These are phyloP conservation scores for Colletotrichum tropicale DNA, from an alignment of 2,329 filamentous ascomycete genomes.

Conservation along the genomic window DNA sequence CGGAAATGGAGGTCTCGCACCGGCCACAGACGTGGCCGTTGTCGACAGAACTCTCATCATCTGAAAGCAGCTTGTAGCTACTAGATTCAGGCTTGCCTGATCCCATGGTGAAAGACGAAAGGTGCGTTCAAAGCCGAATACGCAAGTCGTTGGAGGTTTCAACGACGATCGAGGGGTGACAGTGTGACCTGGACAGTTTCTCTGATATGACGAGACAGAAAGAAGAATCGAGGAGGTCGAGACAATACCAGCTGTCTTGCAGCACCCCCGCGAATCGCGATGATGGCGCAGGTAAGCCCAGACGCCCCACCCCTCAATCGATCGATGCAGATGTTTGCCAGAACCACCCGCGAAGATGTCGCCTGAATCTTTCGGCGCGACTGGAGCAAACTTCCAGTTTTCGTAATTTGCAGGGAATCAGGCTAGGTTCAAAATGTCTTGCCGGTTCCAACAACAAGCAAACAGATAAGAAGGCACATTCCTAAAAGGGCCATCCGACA, in stretches of 20 bases:
- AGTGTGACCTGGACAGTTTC: background rate
- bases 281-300: background rate
- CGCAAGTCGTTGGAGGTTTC: background rate
- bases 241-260: too few relatives aligned
- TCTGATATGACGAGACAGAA: background rate
- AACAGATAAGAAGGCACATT: background rate
- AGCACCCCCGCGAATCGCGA: background rate
- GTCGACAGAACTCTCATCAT: background rate
- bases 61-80: background rate
- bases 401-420: background rate
- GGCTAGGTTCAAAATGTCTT: background rate
- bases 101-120: background rate
- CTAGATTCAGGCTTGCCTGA: background rate
- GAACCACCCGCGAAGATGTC: background rate
- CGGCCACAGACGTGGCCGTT: background rate
- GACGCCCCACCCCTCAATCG: background rate
- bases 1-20: background rate
- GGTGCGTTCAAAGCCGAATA: background rate
- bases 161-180: background rate
- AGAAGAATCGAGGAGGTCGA: too few relatives aligned
- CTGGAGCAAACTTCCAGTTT: background rate
- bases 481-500: background rate
- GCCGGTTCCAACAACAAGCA: background rate
- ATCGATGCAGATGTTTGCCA: background rate
- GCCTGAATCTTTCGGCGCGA: background rate